Conservation (phyloP, 2,329 filamentous ascomycete species). For the Hypoxylon sp. region DNA sequence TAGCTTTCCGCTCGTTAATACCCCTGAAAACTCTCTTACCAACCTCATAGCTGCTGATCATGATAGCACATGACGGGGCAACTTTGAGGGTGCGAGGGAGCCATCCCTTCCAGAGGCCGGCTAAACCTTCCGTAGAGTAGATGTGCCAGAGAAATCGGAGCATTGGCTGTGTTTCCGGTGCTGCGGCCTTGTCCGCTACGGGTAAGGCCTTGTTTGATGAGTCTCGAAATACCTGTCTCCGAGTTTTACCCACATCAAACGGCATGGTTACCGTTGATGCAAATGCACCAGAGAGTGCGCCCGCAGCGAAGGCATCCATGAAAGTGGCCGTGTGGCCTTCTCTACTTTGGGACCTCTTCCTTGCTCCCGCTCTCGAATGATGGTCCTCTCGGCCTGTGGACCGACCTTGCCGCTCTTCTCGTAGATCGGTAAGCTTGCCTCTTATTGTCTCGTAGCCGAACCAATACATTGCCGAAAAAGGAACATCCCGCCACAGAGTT, state of each 20-base stretch:
- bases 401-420: conserved; percentile 67
- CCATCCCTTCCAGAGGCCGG: conserved; percentile 92
- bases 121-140: conserved; percentile 83
- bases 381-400: conserved; percentile 57
- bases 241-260: conserved; percentile 97
- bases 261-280: conserved; percentile 93
- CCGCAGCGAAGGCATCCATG: conserved; percentile 89
- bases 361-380: conserved; percentile 58
- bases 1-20: conserved; percentile 72
- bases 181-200: conserved; percentile 50
- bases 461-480: conserved; percentile 98
- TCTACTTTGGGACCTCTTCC: conserved; percentile 71
- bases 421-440: conserved; percentile 76
- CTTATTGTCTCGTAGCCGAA: conserved; percentile 94
- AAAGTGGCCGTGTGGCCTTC: conserved; percentile 85
- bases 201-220: conserved; percentile 54
- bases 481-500: conserved; percentile 96
- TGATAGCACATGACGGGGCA: conserved; percentile 96
- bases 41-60: conserved; percentile 98
- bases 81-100: conserved; percentile 93
- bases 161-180: conserved; percentile 84
- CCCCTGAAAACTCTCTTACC: conserved; percentile 88
- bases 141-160: conserved; percentile 90
- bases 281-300: conserved; percentile 84
- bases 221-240: conserved; percentile 86